Base-by-base conservation (phyloP, 2,329 filamentous ascomycete genomes). In the Botrytis paeoniae region DNA sequence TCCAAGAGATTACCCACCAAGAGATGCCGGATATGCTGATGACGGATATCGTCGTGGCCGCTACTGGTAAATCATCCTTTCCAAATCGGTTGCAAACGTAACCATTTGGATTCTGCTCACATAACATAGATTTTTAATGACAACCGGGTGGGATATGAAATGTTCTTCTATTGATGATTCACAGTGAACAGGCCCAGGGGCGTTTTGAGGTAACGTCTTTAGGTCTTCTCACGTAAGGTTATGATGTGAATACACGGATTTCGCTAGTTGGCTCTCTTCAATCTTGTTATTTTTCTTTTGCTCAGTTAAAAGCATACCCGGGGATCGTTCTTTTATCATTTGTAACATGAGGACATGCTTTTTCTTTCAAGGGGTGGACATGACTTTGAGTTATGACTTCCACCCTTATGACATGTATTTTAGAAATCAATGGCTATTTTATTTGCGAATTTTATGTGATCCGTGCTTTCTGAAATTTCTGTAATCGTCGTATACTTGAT, bases 1-100 rank as follows among this genome's bases (percentile, higher is more conserved):
- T 37, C 78, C 80, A 76, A 75, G 80, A 74, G 80, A 81, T 69
- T 81, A 80, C 66, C 80, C 80, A 69, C 79, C 79, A 70, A 78
- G 80, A 73, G 80, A 81, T 70, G 70, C 57, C 70, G 74, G 77
- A 54, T 77, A 77, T 71, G 75, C 75, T 65, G 79, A 79, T 73
- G 79, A 80, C 72, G 79, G 80, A 74, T 78, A 78, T 45, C 73
- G 78, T 74, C 75, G 76, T 57, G 77, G 75, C 59, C 80, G 79
- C 74, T 80, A 81, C 75, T 80, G 75, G 79, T 80, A 79, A 78
- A 71, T 74, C 60, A 73, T 48, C 69, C 65, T 72, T 25, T 71
- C 51, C 48, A 69, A 48, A 61, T 65, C 35, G 66, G 72, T 62
- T 73, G n/a, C 59, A 16, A 25, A 25, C 32, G 45, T 57, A 35